Percentiles rank a stretch among this genome's conserved stretches.
phyloP scores from a whole-genome alignment of 139 green algal species.

The Limnomonas spitsbergensis region DNA sequence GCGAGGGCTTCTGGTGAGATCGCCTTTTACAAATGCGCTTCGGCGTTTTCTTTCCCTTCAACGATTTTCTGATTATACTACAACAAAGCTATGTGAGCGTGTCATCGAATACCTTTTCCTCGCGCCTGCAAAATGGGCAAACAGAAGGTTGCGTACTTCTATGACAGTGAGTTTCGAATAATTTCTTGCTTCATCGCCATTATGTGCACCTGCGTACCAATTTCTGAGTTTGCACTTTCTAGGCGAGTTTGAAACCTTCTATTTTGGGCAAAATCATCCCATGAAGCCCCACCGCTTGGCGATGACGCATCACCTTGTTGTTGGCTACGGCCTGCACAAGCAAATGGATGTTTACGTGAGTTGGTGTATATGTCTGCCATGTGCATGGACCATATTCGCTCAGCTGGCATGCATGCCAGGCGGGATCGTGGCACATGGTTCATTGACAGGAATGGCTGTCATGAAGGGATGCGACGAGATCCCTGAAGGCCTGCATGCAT shows the following conservation, averaged over 20 bases:
- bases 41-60: neutral
- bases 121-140: neutral
- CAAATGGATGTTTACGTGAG: slow-evolving; percentile 87
- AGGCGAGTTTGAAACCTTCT: slow-evolving; percentile 73
- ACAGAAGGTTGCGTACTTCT: slow-evolving; percentile 18
- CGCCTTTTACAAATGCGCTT: too few species aligned
- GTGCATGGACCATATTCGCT: neutral
- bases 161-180: neutral
- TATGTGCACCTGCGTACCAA: neutral
- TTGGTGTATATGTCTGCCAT: neutral
- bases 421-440: neutral
- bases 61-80: neutral
- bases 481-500: too few species aligned
- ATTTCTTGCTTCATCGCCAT: neutral
- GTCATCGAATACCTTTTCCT: neutral
- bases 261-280: slow-evolving; percentile 94
- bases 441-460: too few species aligned
- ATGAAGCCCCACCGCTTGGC: slow-evolving; percentile 96
- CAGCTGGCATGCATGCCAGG: neutral
- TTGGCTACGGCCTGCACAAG: slow-evolving; percentile 91
- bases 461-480: neutral
- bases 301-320: slow-evolving; percentile 93
- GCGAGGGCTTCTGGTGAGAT: neutral
- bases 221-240: neutral
- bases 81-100: neutral